Base-by-base conservation (phyloP, 2,329 filamentous ascomycete species). In the Zymoseptoria crescenta region DNA sequence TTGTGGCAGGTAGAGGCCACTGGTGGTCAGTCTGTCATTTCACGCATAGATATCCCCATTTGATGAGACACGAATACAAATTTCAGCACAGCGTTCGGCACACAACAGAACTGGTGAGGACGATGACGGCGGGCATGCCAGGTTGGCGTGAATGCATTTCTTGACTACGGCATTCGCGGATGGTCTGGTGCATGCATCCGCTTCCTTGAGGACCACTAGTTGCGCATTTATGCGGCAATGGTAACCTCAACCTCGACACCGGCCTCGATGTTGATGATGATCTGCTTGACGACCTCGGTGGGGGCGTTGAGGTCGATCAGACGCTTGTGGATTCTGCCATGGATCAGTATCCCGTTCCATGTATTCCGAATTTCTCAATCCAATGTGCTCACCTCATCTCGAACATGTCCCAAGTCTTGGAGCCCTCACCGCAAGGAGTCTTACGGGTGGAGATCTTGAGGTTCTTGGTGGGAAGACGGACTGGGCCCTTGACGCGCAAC, bases 381-480 rank as follows among this genome's bases (percentile, higher is more conserved):
- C 96, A 91, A 80, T 83, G 2, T 19, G 63, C 69, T 64, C 57
- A 72, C 82, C 93, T 88, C 91, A 99, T 95, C 88, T 99, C 93
- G 80, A 84, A 99, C 79, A 84, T 87, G 79, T 97, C 94, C 94
- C 94, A 99, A 76, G 94, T 99, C 91, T 99, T 99, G 80, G 89
- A 95, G 82, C 94, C 94, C 87, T 99, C 94, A 89, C 94, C 94
- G 82, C 89, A 94, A 78, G 94, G 94, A 68, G 94, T 97, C 89
- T 99, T 99, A 76, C 94, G 89, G 84, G 94, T 96, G 77, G 89
- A 91, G 84, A 96, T 86, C 85, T 94, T 91, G 74, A 97, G 86
- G 78, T 86, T 90, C 88, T 96, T 96, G 83, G 92, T 96, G 73
- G 94, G 91, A 74, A 96, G 88, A 75, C 93, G 91, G 80, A 97